Evolutionary conservation across 139 green algal genomes (phyloP), one percentile per base, ranked within the genome.

Genomic region (Chlorella vulgaris): DNA sequence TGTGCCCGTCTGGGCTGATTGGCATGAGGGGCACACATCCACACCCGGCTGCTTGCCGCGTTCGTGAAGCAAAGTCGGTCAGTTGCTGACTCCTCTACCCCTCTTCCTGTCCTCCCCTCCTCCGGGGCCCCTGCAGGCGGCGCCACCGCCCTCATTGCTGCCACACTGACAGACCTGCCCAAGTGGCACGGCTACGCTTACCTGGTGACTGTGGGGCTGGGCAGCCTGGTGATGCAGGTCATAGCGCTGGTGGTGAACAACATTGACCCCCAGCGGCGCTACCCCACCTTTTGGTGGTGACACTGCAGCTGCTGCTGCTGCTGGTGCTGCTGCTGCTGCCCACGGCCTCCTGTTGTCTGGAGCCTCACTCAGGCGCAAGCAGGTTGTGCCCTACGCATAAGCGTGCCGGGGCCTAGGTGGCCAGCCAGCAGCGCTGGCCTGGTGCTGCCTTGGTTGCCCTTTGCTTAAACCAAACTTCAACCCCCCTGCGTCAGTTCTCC

Each of bases 161-260:
- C 29, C 53, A 58, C 53, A 43, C 13, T 75, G 75, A 35, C 63
- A 18, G 38, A 38, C 19, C 51, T 84, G 42, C 76, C 76, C 36
- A 68, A 69, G 51, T 87, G 83, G 76, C 63, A 71, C n/a, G 82
- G 83, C 31, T 87, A 84, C 50, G 81, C 76, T 2, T 84, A 81
- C 67, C 40, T 87, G 29, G 47, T 84, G 35, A 81, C 76, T 31
- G 42, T 87, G 0, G 28, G 13, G n/a, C 33, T 81, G 42, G 75
- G 83, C 73, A 79, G 58, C 33, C 2, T 55, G 6, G 42, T 69
- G 21, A 87, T 87, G 83, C 68, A 75, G 51, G 7, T 69, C 24
- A 74, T 87, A 1, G 82, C 71, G 2, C 18, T 84, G 60, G 50
- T 83, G 15, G 77, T 87, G 6, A 87, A 87, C 74, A 83, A 83